Percentiles rank a stretch among this genome's conserved stretches.
phyloP scores from a whole-genome alignment of 805 yeast genomes.

The Zygoascus tannicola region DNA sequence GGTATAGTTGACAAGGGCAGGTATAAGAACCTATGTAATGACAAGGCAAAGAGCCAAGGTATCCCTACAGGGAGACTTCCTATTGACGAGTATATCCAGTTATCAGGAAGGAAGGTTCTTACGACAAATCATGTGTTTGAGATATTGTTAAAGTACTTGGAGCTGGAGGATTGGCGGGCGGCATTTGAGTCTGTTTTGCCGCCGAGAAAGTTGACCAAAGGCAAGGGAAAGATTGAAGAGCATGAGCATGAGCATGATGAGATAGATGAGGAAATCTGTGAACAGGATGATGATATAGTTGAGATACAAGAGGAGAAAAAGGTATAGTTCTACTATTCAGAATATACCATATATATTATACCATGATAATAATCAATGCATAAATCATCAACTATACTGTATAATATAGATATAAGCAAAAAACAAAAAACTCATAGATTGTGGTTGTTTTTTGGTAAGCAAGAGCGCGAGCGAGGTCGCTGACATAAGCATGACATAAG shows the following conservation, averaged over 20 bases:
- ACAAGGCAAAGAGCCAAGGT: slow-evolving; percentile 70
- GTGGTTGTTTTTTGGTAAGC: no score
- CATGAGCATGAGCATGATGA: slow-evolving; percentile 8
- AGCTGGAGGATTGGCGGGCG: slow-evolving; percentile 67
- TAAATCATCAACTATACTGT: no score
- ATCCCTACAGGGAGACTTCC: slow-evolving; percentile 73
- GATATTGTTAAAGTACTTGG: slow-evolving; percentile 70
- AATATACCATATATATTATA: no score
- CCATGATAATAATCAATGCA: no score
- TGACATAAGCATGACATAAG: no score
- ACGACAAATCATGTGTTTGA: slow-evolving; percentile 96
- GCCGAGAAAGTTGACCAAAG: slow-evolving; percentile 46
- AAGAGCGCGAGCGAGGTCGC: no score
- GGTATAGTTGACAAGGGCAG: slow-evolving; percentile 96
- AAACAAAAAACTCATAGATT: no score
- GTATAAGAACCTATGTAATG: slow-evolving; percentile 66
- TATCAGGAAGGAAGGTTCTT: slow-evolving; percentile 79
- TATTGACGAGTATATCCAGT: slow-evolving; percentile 69
- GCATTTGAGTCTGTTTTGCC: slow-evolving; percentile 89
- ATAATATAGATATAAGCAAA: no score
- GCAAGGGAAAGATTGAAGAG: slow-evolving; percentile 10
- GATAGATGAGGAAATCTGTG: background rate
- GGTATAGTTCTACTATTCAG: no score
- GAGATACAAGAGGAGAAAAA: no score
- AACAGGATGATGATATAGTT: no score